Base-by-base conservation (phyloP, 257 asterid species). In the Oldenlandia corymbosa region DNA sequence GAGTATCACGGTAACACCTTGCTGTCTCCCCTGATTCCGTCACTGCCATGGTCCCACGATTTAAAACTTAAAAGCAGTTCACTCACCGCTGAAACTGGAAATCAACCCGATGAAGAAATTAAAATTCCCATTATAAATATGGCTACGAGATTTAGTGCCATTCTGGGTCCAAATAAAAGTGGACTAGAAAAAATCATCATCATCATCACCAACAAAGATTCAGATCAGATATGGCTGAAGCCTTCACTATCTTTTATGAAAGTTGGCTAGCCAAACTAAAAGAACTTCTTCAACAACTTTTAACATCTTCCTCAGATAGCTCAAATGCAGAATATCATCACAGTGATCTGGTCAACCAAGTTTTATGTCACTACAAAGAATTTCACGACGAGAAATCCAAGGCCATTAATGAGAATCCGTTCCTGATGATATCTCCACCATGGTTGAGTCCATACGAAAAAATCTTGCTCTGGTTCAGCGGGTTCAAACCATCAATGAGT, bases 401-500 rank as follows among this genome's bases (percentile, higher is more conserved):
- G 51, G 61, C 68, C 7, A 73, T 70, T 6, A 70, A 37, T 5
- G 62, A 62, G 42, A 67, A 73, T 51, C 74, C 26, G 0, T 58
- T 77, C 31, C 41, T 70, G 18, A 42, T 74, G 20, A 36, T 66
- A 14, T 69, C 76, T 37, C 65, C 79, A 0, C 82, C 82, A 32
- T 77, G 82, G 76, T 11, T 66, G 13, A 73, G 60, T 23, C 63
- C 69, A 20, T 70, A 69, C 7, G 79, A 77, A 62, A 46, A 20
- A 12, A 39, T 69, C 0, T 39, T 77, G 2, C 60, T 59, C 0
- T 77, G 79, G 77, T n/a, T 77, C 0, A 54, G 69, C 11, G 74
- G 67, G 31, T 77, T 77, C 73, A 77, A 59, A 24, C 79, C 82
- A 0, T 66, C 79, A 16, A 51, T 50, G 21, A 30, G 62, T 17